Evolutionary conservation across 106 monocot genomes (phyloP), one percentile per base, ranked within the genome.

Genomic region (Allium cepa): DNA sequence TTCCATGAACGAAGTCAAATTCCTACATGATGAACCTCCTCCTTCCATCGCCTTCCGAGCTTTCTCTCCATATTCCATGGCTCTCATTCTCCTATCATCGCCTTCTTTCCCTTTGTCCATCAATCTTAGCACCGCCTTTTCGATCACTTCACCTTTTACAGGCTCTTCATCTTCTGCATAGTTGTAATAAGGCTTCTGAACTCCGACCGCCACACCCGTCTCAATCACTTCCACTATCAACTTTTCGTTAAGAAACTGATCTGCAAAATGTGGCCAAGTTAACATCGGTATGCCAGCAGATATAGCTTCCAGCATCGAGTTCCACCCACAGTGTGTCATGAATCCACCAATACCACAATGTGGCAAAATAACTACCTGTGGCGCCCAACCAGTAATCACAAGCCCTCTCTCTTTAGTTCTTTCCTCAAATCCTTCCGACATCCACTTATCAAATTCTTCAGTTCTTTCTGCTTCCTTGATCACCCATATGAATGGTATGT

Each of bases 341-440:
- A 73, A 73, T 8, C 72, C 72, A 0, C 72, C 72, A 9, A 64
- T 13, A 0, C 64, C 52, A 53, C 56, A 56, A 13, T 73, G 72
- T 26, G 53, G 63, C 57, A 90, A 47, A 4, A 86, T 80, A 56
- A 56, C 80, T 49, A 83, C 50, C 63, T 90, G 90, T 10, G 86
- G 77, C 58, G 71, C 77, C 77, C 77, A 77, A 7, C 77, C 71
- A 12, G 48, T 65, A 18, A 77, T 71, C 11, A 62, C 45, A 11
- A 62, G 62, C 14, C 62, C 10, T 53, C 72, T 62, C 28, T 13
- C 47, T 1, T 62, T 10, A 2, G 27, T 63, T 53, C 72, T 63
- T 63, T 62, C 53, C 52, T 72, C 62, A 22, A 72, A 72, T 15
- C 62, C 62, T 46, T 53, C 62, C 8, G 22, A 17, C 60, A 71